Evolutionary conservation across 139 green algal species (phyloP), one percentile per base, ranked within the genome.

Genomic region (Monoraphidium neglectum): DNA sequence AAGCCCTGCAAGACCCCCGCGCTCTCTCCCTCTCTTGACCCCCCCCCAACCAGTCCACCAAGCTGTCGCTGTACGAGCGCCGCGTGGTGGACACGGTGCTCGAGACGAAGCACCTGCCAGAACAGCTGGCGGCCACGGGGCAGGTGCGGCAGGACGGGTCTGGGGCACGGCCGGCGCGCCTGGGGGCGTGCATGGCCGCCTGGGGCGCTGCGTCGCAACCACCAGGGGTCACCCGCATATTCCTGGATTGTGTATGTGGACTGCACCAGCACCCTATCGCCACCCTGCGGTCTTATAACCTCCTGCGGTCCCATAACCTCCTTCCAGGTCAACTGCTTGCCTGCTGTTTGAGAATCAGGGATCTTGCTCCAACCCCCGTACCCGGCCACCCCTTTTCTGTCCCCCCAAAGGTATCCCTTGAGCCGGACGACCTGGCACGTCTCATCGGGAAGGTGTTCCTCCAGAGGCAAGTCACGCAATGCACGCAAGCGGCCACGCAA

Each of bases 41-140:
- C 43, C 43, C 43, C 43, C 43, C 78, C 86, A n/a, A n/a, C 1
- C 89, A 94, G 82, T 91, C 83, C 46, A 94, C 91, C 51, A 96
- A 95, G 86, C 87, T 96, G 37, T 84, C 64, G 23, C 78, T 95
- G 75, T 95, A 95, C 74, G 92, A 97, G 82, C 82, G 92, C 68
- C 84, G 90, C 3, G 89, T 96, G 43, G 80, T 92, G 28, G 79
- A 88, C 54, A 85, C 89, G 74, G 84, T 91, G 46, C 60, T 86
- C 61, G 80, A 88, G 62, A 88, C 84, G 1, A 88, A 88, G 72
- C 78, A 91, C 67, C 73, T 91, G 71, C 87, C 87, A 5, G 84
- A 87, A 62, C 77, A 81, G 35, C 87, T 97, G 51, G 93, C 94
- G 28, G 81, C 87, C 40, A 80, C 71, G 15, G 94, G 91, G 6